Evolutionary conservation across 306 rosid species (phyloP), one percentile per base, ranked within the genome.

Genomic region (Glycine tomentella): DNA sequence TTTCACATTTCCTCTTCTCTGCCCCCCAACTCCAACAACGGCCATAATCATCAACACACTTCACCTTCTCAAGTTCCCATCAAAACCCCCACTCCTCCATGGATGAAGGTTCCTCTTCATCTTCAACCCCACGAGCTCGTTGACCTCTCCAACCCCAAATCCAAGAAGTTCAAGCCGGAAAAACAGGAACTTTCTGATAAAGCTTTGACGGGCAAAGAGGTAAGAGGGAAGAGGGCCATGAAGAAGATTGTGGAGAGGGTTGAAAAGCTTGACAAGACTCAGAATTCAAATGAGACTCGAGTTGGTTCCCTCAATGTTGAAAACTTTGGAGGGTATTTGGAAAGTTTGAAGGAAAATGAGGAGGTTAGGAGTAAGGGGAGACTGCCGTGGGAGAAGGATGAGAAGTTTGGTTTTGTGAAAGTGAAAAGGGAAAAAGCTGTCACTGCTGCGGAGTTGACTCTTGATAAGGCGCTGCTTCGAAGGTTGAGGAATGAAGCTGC

Each of bases 371-470:
- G 13, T 45, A 65, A 75, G 15, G 72, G 12, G 80, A 90, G 86
- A 85, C 84, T 90, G 96, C 96, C 98, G 7, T 94, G 98, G 98
- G 97, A 90, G 88, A 89, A 71, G 77, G 94, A 89, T 25, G 92
- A 87, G 50, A 76, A 80, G 49, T 20, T 87, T 62, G 86, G 31
- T 25, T 25, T 68, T 72, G 57, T 88, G 84, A 82, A 86, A 50
- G 48, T 69, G 45, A 92, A 85, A 84, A 88, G 82, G 85, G 88
- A 88, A 59, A 92, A 75, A 83, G 58, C 13, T 17, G 76, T 52
- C 40, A 85, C 81, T 20, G 83, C 79, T 33, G 97, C 92, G 0
- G 96, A 94, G 15, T 75, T 89, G 90, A 82, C 42, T 34, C 90
- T 91, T 82, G 92, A 94, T 68, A 80, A 81, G 80, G 86, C 36